phyloP scores from a whole-genome alignment of 345 rosid species.

The thale cress (Arabidopsis thaliana) region DNA sequence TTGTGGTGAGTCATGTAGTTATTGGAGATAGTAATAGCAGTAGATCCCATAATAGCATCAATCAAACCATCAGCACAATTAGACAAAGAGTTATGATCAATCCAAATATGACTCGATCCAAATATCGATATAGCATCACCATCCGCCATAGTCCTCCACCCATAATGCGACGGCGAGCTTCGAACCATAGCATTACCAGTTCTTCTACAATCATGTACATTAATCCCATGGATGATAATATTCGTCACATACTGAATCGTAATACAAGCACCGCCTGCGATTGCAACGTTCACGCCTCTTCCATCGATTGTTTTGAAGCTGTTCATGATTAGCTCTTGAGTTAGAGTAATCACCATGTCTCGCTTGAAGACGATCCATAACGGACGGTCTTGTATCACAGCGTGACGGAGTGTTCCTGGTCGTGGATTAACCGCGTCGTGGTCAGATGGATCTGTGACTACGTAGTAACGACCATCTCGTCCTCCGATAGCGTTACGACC shows the following conservation, averaged over 20 bases:
- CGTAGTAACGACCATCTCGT: conserved; percentile 73
- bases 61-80: conserved; percentile 82
- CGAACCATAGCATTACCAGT: conserved; percentile 84
- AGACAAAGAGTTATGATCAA: conserved; percentile 87
- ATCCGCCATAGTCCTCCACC: conserved; percentile 81
- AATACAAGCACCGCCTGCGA: conserved; percentile 65
- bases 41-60: conserved; percentile 75
- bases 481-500: conserved; percentile 85
- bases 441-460: conserved; percentile 63
- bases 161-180: conserved; percentile 82
- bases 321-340: conserved; percentile 81
- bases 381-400: conserved; percentile 76
- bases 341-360: conserved; percentile 74
- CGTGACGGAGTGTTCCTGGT: conserved; percentile 84
- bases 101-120: conserved; percentile 84
- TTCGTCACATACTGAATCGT: conserved; percentile 77
- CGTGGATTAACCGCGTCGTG: conserved; percentile 63
- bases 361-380: conserved; percentile 79
- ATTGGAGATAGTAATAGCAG: conserved; percentile 78
- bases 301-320: conserved; percentile 86
- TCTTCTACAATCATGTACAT: conserved; percentile 63
- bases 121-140: conserved; percentile 79
- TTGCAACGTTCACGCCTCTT: conserved; percentile 63
- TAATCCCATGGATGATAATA: conserved; percentile 72
- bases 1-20: conserved; percentile 88